Evolutionary conservation across 306 rosid species (phyloP).

Genomic region (Canavalia gladiata): DNA sequence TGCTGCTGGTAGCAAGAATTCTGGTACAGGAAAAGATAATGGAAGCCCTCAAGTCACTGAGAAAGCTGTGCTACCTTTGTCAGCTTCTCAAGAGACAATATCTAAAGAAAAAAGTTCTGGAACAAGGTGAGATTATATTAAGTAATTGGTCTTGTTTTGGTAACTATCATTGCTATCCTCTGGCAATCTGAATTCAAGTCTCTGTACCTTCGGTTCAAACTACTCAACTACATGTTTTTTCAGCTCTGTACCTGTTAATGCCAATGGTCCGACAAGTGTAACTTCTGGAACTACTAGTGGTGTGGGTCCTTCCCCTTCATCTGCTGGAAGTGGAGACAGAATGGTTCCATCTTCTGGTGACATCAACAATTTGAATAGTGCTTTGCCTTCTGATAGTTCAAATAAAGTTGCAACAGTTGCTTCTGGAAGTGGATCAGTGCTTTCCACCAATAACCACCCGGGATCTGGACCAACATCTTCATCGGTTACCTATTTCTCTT

Average conservation of each 20-base stretch:
- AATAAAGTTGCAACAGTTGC: conserved; percentile 51
- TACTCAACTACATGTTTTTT: conserved; percentile 49
- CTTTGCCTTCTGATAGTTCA: conserved; percentile 56
- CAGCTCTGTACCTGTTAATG: conserved; percentile 67
- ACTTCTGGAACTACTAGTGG: conserved; percentile 60
- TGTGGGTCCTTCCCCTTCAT: conserved; percentile 54
- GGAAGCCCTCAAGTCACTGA: conserved; percentile 72
- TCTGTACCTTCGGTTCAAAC: conserved; percentile 34
- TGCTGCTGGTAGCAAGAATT: conserved; percentile 72
- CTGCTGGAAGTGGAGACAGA: conserved; percentile 58
- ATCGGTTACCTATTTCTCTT: conserved; percentile 60
- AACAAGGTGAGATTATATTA: conserved; percentile 61
- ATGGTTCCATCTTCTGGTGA: conserved; percentile 56
- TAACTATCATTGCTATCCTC: conserved; percentile 12
- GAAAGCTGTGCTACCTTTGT: conserved; percentile 60
- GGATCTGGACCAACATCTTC: conserved; percentile 60
- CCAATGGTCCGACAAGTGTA: conserved; percentile 62
- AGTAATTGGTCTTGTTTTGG: conserved; percentile 2
- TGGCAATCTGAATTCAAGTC: conserved; percentile 31
- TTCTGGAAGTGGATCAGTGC: conserved; percentile 56
- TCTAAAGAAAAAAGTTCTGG: conserved; percentile 65
- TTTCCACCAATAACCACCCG: conserved; percentile 52
- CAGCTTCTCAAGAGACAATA: conserved; percentile 68
- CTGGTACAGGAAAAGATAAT: conserved; percentile 72
- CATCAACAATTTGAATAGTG: conserved; percentile 55